Evolutionary conservation across 1,139 yeast species (phyloP).

Genomic region (Debaryomyces robertsiae): DNA sequence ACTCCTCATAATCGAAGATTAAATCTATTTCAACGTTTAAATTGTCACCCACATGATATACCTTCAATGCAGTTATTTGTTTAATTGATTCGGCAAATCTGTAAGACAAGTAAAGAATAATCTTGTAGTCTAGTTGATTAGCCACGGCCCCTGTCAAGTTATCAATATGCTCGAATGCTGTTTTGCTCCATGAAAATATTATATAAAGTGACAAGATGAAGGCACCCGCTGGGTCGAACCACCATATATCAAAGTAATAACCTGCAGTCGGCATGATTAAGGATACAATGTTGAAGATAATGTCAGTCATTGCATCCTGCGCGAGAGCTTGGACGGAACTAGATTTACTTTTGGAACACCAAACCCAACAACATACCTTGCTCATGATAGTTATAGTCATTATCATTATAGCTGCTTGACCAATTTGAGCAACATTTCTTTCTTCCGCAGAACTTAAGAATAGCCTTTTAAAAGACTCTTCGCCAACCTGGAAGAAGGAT

Average conservation of each 20-base stretch:
- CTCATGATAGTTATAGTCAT: slow-evolving; percentile 65
- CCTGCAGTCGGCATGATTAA: slow-evolving; percentile 71
- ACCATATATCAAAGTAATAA: slow-evolving; percentile 54
- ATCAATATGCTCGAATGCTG: slow-evolving; percentile 72
- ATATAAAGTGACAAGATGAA: slow-evolving; percentile 62
- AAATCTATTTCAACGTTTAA: slow-evolving; percentile 77
- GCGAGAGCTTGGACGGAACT: slow-evolving; percentile 78
- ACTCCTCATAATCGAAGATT: slow-evolving; percentile 53
- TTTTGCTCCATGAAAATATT: slow-evolving; percentile 60
- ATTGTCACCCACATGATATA: slow-evolving; percentile 79
- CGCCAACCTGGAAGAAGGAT: slow-evolving; percentile 73
- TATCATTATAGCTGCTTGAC: slow-evolving; percentile 55
- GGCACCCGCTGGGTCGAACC: slow-evolving; percentile 77
- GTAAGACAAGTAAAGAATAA: slow-evolving; percentile 64
- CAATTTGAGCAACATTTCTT: slow-evolving; percentile 49
- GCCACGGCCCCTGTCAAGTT: slow-evolving; percentile 79
- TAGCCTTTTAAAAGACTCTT: slow-evolving; percentile 53
- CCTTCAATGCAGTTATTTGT: slow-evolving; percentile 66
- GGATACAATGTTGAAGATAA: slow-evolving; percentile 69
- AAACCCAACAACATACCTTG: slow-evolving; percentile 62
- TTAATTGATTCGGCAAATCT: slow-evolving; percentile 71
- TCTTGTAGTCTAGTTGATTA: slow-evolving; percentile 61
- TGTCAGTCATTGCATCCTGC: slow-evolving; percentile 80
- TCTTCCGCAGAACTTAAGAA: slow-evolving; percentile 32
- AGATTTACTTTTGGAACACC: slow-evolving; percentile 66